Conservation (phyloP, 2,329 filamentous ascomycete genomes). For the Fusarium compactum region DNA sequence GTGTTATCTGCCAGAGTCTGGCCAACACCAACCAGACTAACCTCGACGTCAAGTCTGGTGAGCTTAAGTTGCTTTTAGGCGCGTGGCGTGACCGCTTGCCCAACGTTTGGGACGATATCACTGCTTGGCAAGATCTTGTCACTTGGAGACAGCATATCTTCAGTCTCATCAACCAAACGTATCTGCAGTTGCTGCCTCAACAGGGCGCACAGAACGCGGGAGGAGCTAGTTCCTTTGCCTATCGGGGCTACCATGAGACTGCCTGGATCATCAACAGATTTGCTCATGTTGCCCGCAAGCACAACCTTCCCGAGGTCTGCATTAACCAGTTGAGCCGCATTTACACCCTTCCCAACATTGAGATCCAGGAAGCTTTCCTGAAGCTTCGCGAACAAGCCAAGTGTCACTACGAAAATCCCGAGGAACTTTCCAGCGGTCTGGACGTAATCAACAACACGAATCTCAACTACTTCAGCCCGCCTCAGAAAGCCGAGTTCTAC, state of each 20-base stretch:
- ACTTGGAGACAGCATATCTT: slow-evolving; percentile 99
- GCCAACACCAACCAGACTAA: slow-evolving; percentile 86
- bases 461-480: slow-evolving; percentile 94
- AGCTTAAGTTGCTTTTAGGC: slow-evolving; percentile 91
- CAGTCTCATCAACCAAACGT: slow-evolving; percentile 94
- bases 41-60: slow-evolving; percentile 92
- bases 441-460: slow-evolving; percentile 99
- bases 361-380: slow-evolving; percentile 98
- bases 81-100: slow-evolving; percentile 96
- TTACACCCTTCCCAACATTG: slow-evolving; percentile 98
- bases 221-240: slow-evolving; percentile 89
- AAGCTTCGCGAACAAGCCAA: slow-evolving; percentile 99
- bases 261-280: slow-evolving; percentile 99
- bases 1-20: slow-evolving; percentile 93
- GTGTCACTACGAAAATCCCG: slow-evolving; percentile 96
- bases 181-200: slow-evolving; percentile 84
- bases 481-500: slow-evolving; percentile 99
- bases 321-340: slow-evolving; percentile 97
- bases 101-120: slow-evolving; percentile 99
- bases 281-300: slow-evolving; percentile 96
- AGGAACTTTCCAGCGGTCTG: slow-evolving; percentile 89
- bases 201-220: slow-evolving; percentile 81
- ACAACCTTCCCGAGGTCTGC: slow-evolving; percentile 95
- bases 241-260: slow-evolving; percentile 97
- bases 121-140: slow-evolving; percentile 98